phyloP scores from a whole-genome alignment of 441 rosid genomes.

The Jatropha multifida region DNA sequence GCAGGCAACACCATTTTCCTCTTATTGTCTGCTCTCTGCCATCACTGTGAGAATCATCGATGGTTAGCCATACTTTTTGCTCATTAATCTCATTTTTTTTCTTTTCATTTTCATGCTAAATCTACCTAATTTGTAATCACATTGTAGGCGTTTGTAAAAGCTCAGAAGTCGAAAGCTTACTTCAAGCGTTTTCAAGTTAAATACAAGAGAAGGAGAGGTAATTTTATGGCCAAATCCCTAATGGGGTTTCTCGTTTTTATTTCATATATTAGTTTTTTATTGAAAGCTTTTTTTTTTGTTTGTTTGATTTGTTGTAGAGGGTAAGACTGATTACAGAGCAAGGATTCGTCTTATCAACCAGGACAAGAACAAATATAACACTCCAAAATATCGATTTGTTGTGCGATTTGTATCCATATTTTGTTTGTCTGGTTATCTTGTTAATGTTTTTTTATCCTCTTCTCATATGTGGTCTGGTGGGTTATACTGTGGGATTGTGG shows the following conservation, averaged over 20 bases:
- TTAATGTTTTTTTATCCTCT: not conserved
- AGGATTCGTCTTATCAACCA: conserved; percentile 81
- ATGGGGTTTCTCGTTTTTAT: not conserved
- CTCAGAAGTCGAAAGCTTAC: conserved; percentile 66
- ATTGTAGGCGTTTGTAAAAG: conserved; percentile 59
- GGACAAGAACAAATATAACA: conserved; percentile 84
- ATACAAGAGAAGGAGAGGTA: conserved; percentile 90
- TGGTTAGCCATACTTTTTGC: not conserved
- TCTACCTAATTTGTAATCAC: not conserved
- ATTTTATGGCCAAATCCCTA: not conserved
- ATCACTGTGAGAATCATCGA: conserved; percentile 5
- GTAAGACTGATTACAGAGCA: conserved; percentile 82
- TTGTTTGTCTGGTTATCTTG: not conserved
- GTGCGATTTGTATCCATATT: conserved; percentile 65
- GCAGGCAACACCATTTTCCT: not conserved
- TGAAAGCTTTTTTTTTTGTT: not conserved
- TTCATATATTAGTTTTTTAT: not conserved
- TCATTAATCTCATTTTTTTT: not conserved
- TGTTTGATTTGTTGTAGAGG: conserved; percentile 27
- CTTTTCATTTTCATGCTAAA: not conserved
- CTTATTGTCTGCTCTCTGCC: not conserved
- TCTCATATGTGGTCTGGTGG: not conserved
- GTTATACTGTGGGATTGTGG: not conserved
- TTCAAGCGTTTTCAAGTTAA: conserved; percentile 89
- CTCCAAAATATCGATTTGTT: conserved; percentile 80